Percentiles rank a stretch among this genome's conserved stretches.
Conservation (phyloP, 495 filamentous ascomycete genomes). For the Aspergillus sparsus region DNA sequence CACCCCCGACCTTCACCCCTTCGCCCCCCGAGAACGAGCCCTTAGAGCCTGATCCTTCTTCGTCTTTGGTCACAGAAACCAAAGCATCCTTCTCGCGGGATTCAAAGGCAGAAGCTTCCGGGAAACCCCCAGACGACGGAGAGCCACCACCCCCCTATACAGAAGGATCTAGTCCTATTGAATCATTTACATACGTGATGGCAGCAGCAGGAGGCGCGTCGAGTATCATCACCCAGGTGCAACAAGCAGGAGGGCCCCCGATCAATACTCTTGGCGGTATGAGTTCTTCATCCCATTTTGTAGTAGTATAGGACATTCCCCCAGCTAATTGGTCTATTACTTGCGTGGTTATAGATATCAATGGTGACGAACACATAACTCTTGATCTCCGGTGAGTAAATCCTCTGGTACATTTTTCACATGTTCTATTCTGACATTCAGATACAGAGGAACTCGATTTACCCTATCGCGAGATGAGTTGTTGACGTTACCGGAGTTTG, state of each 20-base stretch:
- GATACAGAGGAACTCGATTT: constrained; percentile 81
- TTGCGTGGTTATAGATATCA: constrained; percentile 60
- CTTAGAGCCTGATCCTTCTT: constrained; percentile 50
- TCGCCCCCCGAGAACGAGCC: constrained; percentile 39
- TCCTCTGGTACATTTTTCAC: constrained; percentile 2
- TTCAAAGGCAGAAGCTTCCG: constrained; percentile 69
- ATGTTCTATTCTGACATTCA: constrained; percentile 18
- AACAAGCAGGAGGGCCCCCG: constrained; percentile 81
- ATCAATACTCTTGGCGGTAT: constrained; percentile 87
- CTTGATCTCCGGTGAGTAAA: constrained; percentile 81
- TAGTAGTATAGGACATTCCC: background rate
- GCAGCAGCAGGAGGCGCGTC: constrained; percentile 92
- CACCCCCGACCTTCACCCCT: constrained; percentile 58
- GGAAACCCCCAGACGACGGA: constrained; percentile 74
- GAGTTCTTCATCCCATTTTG: constrained; percentile 20
- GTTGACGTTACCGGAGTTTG: constrained; percentile 93
- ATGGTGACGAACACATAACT: constrained; percentile 91
- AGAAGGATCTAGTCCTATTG: constrained; percentile 88
- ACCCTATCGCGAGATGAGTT: constrained; percentile 92
- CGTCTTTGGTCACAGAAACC: constrained; percentile 70
- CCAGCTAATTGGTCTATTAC: constrained; percentile 19
- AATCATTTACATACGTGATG: constrained; percentile 96
- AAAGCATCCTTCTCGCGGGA: constrained; percentile 76
- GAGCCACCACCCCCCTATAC: constrained; percentile 96
- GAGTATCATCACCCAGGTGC: constrained; percentile 98